Conservation (phyloP, 345 rosid species). For the Reutealis trisperma region DNA sequence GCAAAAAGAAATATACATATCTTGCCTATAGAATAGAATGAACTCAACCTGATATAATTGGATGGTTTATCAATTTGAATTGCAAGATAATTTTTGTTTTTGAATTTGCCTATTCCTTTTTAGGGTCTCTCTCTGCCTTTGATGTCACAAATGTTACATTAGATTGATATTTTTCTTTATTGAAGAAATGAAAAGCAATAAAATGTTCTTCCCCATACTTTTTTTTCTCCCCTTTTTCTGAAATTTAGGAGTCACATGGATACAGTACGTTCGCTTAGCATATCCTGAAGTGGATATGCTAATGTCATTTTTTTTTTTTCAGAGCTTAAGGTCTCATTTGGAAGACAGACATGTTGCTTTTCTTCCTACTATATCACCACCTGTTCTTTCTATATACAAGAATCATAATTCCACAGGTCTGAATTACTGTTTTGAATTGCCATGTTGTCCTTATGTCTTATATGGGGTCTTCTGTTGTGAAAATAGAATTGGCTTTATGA, state of each 20-base stretch:
- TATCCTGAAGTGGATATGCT: too few relatives aligned
- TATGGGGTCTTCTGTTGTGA: not conserved
- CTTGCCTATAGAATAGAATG: not conserved
- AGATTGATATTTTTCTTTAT: not conserved
- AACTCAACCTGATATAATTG: not conserved
- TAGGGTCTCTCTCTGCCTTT: not conserved
- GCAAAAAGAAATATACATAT: too few relatives aligned
- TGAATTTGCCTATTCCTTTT: not conserved
- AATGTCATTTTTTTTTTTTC: conserved; percentile 6
- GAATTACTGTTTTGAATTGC: not conserved
- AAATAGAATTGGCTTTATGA: not conserved
- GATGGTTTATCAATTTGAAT: not conserved
- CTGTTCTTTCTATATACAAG: conserved; percentile 50
- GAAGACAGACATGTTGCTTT: conserved; percentile 42
- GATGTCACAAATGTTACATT: not conserved
- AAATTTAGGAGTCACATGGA: not conserved
- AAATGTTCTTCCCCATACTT: not conserved
- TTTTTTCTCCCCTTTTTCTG: not conserved
- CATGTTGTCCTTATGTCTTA: not conserved
- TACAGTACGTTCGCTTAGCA: not conserved
- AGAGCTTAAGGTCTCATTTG: conserved; percentile 62
- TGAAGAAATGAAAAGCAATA: not conserved
- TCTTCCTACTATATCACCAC: conserved; percentile 62
- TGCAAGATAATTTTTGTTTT: not conserved
- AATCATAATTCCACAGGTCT: conserved; percentile 36